Evolutionary conservation across 2,329 filamentous ascomycete genomes (phyloP).

Genomic region (Botryotinia narcissicola): DNA sequence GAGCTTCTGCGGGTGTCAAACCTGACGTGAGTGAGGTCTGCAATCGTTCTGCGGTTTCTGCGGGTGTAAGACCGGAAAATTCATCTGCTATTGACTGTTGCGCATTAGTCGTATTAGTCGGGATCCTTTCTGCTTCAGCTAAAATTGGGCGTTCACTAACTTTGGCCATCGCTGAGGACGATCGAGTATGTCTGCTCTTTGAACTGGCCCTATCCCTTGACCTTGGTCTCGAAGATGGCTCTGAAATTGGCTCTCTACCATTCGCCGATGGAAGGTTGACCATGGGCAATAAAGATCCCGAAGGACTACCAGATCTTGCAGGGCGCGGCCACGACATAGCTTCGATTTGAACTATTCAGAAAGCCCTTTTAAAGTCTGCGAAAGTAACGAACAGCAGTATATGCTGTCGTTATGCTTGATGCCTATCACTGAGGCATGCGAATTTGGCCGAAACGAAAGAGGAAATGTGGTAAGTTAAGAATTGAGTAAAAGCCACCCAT

Average conservation of each 20-base stretch:
- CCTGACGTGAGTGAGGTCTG: conserved; percentile 82
- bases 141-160: conserved; percentile 28
- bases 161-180: conserved; percentile 38
- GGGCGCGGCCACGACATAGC: conserved; percentile 38
- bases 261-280: conserved; percentile 33
- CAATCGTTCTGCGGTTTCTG: conserved; percentile 74
- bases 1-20: conserved; percentile 76
- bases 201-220: conserved; percentile 32
- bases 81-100: conserved; percentile 50
- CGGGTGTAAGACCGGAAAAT: conserved; percentile 66
- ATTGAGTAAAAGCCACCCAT: neutral
- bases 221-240: conserved; percentile 29
- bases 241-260: conserved; percentile 26
- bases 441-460: conserved; percentile 12
- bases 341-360: conserved; percentile 13
- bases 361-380: neutral
- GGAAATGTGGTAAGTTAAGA: conserved; percentile 3
- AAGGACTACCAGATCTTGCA: conserved; percentile 35
- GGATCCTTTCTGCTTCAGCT: conserved; percentile 7
- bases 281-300: conserved; percentile 34
- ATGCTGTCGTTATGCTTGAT: conserved; percentile 34
- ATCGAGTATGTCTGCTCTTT: conserved; percentile 34
- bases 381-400: conserved; percentile 35
- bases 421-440: conserved; percentile 39
- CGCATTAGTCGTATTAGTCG: conserved; percentile 22